Base-by-base conservation (phyloP, 2,329 filamentous ascomycete species). In the Apiospora pterosperma region DNA sequence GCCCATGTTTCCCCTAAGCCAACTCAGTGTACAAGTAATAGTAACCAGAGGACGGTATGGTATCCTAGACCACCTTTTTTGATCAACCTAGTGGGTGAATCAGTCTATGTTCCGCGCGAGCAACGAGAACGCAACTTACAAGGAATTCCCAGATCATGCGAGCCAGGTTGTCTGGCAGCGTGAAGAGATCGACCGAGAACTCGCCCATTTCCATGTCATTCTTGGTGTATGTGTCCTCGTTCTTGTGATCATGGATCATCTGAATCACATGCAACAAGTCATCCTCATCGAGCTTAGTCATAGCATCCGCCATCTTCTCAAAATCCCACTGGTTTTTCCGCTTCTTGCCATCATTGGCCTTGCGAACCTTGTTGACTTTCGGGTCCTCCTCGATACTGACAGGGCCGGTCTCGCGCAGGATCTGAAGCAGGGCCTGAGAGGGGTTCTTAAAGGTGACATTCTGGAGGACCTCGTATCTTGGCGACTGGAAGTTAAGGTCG, bases 151-250 rank as follows among this genome's bases (percentile, higher is more conserved):
- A 98, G 66, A 99, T 89, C 88, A 93, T 93, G 79, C 96, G 96
- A 76, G 96, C 91, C 41, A 98, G 85, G 34, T 82, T 80, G 69
- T 98, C 96, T 1, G 96, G 94, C 69, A 99, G 88, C n/a, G 96
- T 98, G 81, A 97, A 98, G 65, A 99, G 85, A 75, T 99, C 96
- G 71, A 99, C 95, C 67, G 97, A 96, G 81, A 99, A 99, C 80
- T 99, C 96, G 74, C 96, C 96, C 74, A 94, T 93, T 74, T 99
- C 96, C 65, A 97, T 88, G 78, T 99, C 96, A 73, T 97, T 98
- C 82, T 97, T 94, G 61, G 95, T 97, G 80, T 97, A 98, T 1
- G 95, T 97, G 69, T 97, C 93, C 6, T 92, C 88, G 1, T 88
- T 90, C 84, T 98, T 98, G 81, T 97, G 92, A 80, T 99, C 96